Conservation (phyloP, 495 filamentous ascomycete genomes). For the Astrothelium macrocarpum region DNA sequence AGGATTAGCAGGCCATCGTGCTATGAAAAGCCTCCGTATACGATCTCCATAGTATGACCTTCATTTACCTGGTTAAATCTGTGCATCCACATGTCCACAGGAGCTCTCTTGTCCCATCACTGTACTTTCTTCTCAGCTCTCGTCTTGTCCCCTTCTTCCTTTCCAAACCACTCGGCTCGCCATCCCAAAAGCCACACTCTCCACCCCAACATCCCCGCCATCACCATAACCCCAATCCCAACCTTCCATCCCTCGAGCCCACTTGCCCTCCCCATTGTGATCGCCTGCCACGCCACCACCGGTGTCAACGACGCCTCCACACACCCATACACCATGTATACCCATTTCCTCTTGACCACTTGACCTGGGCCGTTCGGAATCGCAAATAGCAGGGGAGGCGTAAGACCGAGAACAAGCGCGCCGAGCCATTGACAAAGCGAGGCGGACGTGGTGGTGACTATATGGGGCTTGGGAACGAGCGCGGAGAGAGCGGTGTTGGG, state of each 20-base stretch:
- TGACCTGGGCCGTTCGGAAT: not conserved
- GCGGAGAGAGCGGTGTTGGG: not conserved
- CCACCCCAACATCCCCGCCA: not conserved
- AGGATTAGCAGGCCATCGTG: too few species aligned
- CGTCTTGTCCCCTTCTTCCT: not conserved
- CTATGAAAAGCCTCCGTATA: too few species aligned
- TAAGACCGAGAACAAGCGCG: not conserved
- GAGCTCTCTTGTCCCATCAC: not conserved
- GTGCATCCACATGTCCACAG: not conserved
- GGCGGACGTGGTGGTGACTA: not conserved
- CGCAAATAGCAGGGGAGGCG: not conserved
- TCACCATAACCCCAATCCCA: not conserved
- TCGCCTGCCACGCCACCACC: not conserved
- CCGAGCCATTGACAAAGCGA: not conserved
- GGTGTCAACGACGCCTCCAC: not conserved
- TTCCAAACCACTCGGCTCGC: not conserved
- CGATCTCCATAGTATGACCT: too few species aligned
- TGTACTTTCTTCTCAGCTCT: not conserved
- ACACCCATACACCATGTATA: not conserved
- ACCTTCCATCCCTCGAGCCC: not conserved
- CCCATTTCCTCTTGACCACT: not conserved
- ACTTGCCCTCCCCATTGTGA: not conserved
- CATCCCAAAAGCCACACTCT: constrained; percentile 1
- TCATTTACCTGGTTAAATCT: too few species aligned
- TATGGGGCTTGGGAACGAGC: not conserved